Base-by-base conservation (phyloP, 208 protist species). In the Wallacemonas sp. region DNA sequence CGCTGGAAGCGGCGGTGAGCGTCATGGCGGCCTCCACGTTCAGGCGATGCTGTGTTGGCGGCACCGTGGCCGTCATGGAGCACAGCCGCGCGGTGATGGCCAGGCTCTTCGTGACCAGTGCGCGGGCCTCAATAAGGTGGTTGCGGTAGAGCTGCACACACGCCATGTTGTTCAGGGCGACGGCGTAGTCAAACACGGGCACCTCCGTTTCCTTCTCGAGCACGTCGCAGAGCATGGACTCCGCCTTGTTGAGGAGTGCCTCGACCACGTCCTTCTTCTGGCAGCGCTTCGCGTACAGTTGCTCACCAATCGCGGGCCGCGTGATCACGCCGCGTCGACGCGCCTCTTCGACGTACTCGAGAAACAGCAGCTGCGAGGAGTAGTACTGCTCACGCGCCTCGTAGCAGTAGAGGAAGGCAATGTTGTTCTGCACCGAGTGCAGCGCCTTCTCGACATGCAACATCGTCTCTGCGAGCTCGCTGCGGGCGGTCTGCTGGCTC, bases 131-230 rank as follows among this genome's bases (percentile, higher is more conserved):
- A 1, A 48, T 48, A 46, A 76, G 77, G 16, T 77, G 65, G 41
- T 69, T 44, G 3, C 64, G 65, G 57, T 70, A 77, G 12, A 77
- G 39, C 28, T 74, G 64, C 61, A 79, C 63, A 26, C 69, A 73
- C 29, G 79, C 79, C 44, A 72, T 54, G 69, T 85, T 85, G 52
- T 85, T 80, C 33, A 81, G 71, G 29, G 79, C 79, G 22, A 75
- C 74, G 5, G 75, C 79, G 67, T 75, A 75, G 61, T 81, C 74
- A 49, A 81, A 72, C 1, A 77, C 67, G 2, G 76, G 67, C 12
- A 80, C 63, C 42, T 84, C 70, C n/a, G 54, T 48, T 0, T 52
- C 45, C 55, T 76, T 63, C 20, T 62, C 31, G 22, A 84, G 65
- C 14, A 84, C 59, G 14, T 67, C 57, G 8, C 57, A 26, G 18